Evolutionary conservation across 495 filamentous ascomycete species (phyloP), one percentile per base, ranked within the genome.

Genomic region (Lasiosphaeria ovina): DNA sequence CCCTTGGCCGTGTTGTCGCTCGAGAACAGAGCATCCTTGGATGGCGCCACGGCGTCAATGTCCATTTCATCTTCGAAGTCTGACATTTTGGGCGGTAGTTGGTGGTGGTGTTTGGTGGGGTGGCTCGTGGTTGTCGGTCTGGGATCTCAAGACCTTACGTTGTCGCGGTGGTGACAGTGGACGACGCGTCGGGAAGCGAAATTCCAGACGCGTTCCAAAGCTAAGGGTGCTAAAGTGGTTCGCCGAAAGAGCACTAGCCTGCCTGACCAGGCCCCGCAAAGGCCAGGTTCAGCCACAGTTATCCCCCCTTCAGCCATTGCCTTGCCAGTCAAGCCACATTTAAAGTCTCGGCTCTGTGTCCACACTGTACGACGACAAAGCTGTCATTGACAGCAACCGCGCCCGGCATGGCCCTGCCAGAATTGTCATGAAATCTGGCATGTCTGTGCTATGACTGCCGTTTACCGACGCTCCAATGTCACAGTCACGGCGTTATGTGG

Each of bases 21-120:
- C 51, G 82, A 83, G 68, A 90, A 91, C 32, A 76, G 79, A 49
- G 84, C 70, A 32, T 80, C 77, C 53, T 86, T 81, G 24, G 24
- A 2, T 58, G 79, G 79, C 51, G 79, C 74, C 35, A 83, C 87
- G 65, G 87, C 84, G 69, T 98, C 94, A 57, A 91, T 75, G 61
- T 90, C 87, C 87, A 94, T 93, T 60, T 91, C 90, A 75, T 96
- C 93, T 63, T 92, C 92, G 71, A 82, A 88, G 74, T 97, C 93
- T 0, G 93, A 96, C 93, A 97, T 97, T 17, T 55, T 71, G 44
- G 11, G 6, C 44, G 5, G 16, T 11, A 14, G 2, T 47, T 47
- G 2, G 44, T 11, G 12, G 38, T 42, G 44, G 11, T n/a, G 5
- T 47, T 47, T 9, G 44, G 4, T 11, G 5, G 44, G 12, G 12